Base-by-base conservation (phyloP, 2,329 filamentous ascomycete genomes). In the Penicillium sclerotiorum region DNA sequence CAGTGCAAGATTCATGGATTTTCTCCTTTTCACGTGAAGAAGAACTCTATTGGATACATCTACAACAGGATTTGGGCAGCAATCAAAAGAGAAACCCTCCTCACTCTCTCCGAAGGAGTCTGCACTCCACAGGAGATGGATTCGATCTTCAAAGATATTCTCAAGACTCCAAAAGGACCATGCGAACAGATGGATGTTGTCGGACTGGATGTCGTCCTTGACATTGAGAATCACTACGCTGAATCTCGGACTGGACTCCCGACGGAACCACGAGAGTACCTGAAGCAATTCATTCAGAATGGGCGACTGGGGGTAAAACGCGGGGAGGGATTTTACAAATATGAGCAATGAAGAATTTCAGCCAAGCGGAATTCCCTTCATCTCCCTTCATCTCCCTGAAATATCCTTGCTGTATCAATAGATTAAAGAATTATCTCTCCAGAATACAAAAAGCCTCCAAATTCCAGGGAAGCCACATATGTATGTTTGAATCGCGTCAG, bases 41-140 rank as follows among this genome's bases (percentile, higher is more conserved):
- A 61, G 36, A 58, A 63, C 21, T 73, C 70, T 1, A 73, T 64
- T 5, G 72, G 72, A 0, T 74, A 73, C 49, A 68, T 74, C 5
- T 71, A 71, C 45, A 74, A 74, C 44, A 60, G 68, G n/a, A 67
- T 74, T 36, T 74, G 72, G 72, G 70, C 71, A 2, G 71, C 71
- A 15, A 71, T 75, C 37, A 75, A 75, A 51, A 62, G 71, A n/a
- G 72, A 75, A 61, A 60, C 66, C 5, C 63, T 75, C 8, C 56
- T 65, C 12, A 56, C 67, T 3, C 52, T 72, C 8, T 53, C 63
- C 0, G 70, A 74, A 42, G 71, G 68, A 1, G 66, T 73, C 6
- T 63, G 60, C 18, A 60, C 59, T 0, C 70, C 72, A 1, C 49
- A 65, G 12, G 71, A 74, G 40, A 65, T 74, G 2, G 71, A 74